Percentiles rank a stretch among this genome's conserved stretches.
These are phyloP conservation scores for Aspergillus ochraceoroseus DNA, from an alignment of 2,329 filamentous ascomycete genomes.

Conservation along the genomic window DNA sequence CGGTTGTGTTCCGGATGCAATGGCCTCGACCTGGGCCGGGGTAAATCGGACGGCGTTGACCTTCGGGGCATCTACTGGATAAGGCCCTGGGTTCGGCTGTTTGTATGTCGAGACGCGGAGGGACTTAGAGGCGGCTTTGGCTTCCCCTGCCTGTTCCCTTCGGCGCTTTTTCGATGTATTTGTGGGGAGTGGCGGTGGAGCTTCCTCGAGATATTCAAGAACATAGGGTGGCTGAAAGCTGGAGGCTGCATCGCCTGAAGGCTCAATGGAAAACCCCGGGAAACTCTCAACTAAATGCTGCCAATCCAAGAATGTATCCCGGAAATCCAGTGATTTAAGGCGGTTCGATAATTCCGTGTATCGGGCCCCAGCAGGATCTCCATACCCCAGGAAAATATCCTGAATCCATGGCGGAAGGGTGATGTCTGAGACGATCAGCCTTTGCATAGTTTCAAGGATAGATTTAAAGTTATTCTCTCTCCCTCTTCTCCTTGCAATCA, in stretches of 20 bases:
- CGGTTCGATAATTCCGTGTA: constrained; percentile 78
- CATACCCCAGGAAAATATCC: constrained; percentile 96
- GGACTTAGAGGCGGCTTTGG: constrained; percentile 59
- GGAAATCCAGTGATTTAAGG: constrained; percentile 75
- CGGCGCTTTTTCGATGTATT: constrained; percentile 82
- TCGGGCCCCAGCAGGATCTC: constrained; percentile 80
- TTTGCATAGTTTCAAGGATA: constrained; percentile 85
- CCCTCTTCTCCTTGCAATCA: constrained; percentile 74
- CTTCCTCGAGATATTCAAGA: constrained; percentile 60
- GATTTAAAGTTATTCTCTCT: constrained; percentile 97
- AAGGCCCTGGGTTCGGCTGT: constrained; percentile 81
- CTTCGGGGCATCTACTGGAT: constrained; percentile 76
- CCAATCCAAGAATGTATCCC: constrained; percentile 95
- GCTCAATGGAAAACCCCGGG: constrained; percentile 80
- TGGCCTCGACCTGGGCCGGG: constrained; percentile 82
- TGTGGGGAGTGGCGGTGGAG: constrained; percentile 47
- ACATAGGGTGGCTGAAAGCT: constrained; percentile 87
- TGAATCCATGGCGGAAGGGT: constrained; percentile 87
- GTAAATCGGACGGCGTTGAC: constrained; percentile 84
- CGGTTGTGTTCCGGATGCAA: constrained; percentile 88
- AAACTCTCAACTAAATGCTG: constrained; percentile 86
- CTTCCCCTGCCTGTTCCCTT: constrained; percentile 66
- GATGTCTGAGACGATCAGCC: constrained; percentile 75
- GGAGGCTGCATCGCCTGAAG: constrained; percentile 62
- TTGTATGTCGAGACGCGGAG: constrained; percentile 86